Conservation (phyloP, 257 asterid species). For the Orobanche coerulescens region DNA sequence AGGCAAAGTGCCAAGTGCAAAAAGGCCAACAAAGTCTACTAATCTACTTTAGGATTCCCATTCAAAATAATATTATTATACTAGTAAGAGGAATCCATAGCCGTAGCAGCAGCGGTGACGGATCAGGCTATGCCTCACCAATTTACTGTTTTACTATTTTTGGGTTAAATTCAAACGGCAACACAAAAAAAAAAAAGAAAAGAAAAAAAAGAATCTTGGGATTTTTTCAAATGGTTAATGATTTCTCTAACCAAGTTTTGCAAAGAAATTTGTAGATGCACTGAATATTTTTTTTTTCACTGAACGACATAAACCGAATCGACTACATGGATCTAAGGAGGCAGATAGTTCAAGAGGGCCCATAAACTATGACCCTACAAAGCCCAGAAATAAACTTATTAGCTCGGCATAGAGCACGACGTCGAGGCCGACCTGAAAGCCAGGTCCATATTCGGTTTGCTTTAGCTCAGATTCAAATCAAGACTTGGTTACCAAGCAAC, state of each 20-base stretch:
- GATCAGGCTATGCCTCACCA: slow-evolving; percentile 20
- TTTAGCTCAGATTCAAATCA: too few relatives aligned
- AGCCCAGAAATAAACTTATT: too few relatives aligned
- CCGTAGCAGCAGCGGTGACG: slow-evolving; percentile 42
- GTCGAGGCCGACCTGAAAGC: too few relatives aligned
- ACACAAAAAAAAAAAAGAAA: neutral
- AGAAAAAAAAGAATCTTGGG: neutral
- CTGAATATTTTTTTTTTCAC: too few relatives aligned
- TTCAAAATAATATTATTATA: slow-evolving; percentile 29
- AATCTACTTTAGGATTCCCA: slow-evolving; percentile 35
- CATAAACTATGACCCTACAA: too few relatives aligned
- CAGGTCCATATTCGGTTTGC: too few relatives aligned
- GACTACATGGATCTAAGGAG: too few relatives aligned
- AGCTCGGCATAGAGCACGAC: too few relatives aligned
- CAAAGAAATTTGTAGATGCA: too few relatives aligned
- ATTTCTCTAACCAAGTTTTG: neutral
- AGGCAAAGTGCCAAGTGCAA: slow-evolving; percentile 37
- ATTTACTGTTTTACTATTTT: slow-evolving; percentile 29
- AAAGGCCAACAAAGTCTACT: slow-evolving; percentile 41
- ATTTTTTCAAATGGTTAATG: neutral
- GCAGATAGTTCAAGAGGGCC: too few relatives aligned
- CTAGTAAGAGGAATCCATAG: slow-evolving; percentile 16
- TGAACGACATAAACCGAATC: too few relatives aligned
- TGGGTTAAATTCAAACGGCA: neutral
- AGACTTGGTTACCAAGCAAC: too few relatives aligned